Percentiles rank a stretch among this genome's conserved stretches.
Conservation (phyloP, 2,329 filamentous ascomycete genomes). For the Hymenoscyphus fraxineus region DNA sequence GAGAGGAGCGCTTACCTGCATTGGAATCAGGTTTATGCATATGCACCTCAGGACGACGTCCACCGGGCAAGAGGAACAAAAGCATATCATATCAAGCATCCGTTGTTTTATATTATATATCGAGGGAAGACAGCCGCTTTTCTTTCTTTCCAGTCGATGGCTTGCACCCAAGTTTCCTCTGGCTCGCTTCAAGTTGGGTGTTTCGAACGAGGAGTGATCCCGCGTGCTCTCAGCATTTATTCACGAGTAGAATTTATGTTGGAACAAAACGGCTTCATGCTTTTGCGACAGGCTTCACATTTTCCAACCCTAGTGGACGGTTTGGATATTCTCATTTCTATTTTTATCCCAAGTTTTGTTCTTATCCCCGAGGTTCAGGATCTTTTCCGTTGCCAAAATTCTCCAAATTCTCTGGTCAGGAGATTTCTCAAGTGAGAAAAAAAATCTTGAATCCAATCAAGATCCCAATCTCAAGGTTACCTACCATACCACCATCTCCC, state of each 20-base stretch:
- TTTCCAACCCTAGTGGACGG: neutral
- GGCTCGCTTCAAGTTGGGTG: neutral
- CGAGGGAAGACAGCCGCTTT: neutral
- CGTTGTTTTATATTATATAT: neutral
- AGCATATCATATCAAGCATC: slow-evolving; percentile 12
- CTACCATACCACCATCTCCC: no score
- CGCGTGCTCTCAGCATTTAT: neutral
- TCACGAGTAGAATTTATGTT: neutral
- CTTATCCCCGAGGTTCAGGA: neutral
- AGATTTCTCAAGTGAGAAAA: neutral
- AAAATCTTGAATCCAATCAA: neutral
- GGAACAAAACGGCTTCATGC: neutral
- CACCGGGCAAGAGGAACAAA: neutral
- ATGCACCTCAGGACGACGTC: neutral
- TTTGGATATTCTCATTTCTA: neutral
- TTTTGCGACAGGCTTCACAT: neutral
- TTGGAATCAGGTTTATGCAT: no score
- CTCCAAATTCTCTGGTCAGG: no score
- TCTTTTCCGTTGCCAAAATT: neutral
- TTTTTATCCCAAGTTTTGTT: neutral
- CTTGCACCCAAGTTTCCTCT: neutral
- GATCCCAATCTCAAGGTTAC: neutral
- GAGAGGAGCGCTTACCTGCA: no score
- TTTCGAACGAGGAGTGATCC: neutral
- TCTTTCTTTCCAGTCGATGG: slow-evolving; percentile 1